Evolutionary conservation across 2,329 filamentous ascomycete species (phyloP), one percentile per base, ranked within the genome.

Genomic region (Penicillium sp.): DNA sequence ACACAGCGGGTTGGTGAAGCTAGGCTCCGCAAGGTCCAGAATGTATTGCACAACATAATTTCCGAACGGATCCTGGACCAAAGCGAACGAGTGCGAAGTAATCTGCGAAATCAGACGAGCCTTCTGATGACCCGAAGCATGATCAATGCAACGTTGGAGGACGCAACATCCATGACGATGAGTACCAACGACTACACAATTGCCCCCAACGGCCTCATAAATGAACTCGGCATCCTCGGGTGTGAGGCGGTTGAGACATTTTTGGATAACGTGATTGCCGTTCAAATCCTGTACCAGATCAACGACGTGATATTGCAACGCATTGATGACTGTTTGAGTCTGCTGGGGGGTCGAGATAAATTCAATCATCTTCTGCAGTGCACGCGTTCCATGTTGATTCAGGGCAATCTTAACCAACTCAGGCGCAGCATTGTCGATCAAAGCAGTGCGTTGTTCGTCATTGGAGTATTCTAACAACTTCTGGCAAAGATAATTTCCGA

Each of bases 31-130:
- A 52, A 97, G 83, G 71, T 97, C 94, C 64, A 99, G 86, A 70
- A 99, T 97, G 78, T 99, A 99, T 77, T 99, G 94, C 48, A 99
- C 89, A 48, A 99, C 94, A 63, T 99, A 99, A 76, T 99, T 99
- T 70, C 94, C 94, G 66, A 97, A 99, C 0, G 94, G 93, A 73
- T 99, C 94, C 73, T 97, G 91, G 19, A 99, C 91, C 11, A 99
- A 84, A 36, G 88, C 81, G 63, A 90, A 89, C n/a, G 92, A 91
- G 70, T 96, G 88, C 52, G 87, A 82, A 1, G 92, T 97, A 73
- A 99, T 97, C 69, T 90, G 85, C 57, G 84, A 80, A 62, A 99
- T 91, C 59, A 99, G 82, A 78, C 89, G 88, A 57, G 87, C 82
- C 78, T 96, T 96, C 77, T 99, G 94, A 36, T 88, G 81, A 57